phyloP scores from a whole-genome alignment of 805 yeast species.

The Lipomyces spencermartinsiae region DNA sequence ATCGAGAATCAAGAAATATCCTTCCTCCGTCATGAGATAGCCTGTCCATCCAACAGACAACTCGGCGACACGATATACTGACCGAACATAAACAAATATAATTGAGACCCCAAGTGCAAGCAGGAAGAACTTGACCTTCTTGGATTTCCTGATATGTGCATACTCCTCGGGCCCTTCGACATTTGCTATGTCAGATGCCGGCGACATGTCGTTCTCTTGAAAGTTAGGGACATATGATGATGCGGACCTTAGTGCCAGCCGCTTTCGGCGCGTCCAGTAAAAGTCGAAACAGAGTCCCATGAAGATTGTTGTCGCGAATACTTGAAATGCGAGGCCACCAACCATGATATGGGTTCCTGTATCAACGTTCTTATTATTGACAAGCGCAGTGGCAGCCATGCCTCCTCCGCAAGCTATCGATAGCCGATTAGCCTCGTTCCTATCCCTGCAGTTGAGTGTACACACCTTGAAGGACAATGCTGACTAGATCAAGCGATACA shows the following conservation, averaged over 20 bases:
- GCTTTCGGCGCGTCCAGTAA: neutral
- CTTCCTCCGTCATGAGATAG: conserved; percentile 60
- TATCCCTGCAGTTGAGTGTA: neutral
- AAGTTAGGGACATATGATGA: conserved; percentile 6
- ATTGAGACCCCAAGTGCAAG: conserved; percentile 15
- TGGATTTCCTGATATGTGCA: conserved; percentile 21
- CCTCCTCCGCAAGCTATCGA: conserved; percentile 64
- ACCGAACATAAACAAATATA: conserved; percentile 63
- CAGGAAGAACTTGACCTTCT: conserved; percentile 7
- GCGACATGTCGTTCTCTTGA: neutral
- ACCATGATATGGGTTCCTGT: conserved; percentile 73
- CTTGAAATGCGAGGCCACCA: conserved; percentile 81
- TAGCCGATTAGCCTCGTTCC: neutral
- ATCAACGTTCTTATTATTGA: conserved; percentile 44
- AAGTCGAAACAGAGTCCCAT: conserved; percentile 40
- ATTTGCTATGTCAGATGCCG: neutral
- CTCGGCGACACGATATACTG: conserved; percentile 72
- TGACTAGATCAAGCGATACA: conserved; percentile 66
- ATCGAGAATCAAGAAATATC: conserved; percentile 61
- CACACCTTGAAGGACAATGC: conserved; percentile 62
- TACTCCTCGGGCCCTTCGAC: conserved; percentile 17
- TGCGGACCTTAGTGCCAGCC: neutral
- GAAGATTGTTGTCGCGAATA: conserved; percentile 69
- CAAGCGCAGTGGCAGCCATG: conserved; percentile 58
- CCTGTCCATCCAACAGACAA: conserved; percentile 70